phyloP scores from a whole-genome alignment of 176 grass and related monocot genomes.

The Oryza glaberrima region DNA sequence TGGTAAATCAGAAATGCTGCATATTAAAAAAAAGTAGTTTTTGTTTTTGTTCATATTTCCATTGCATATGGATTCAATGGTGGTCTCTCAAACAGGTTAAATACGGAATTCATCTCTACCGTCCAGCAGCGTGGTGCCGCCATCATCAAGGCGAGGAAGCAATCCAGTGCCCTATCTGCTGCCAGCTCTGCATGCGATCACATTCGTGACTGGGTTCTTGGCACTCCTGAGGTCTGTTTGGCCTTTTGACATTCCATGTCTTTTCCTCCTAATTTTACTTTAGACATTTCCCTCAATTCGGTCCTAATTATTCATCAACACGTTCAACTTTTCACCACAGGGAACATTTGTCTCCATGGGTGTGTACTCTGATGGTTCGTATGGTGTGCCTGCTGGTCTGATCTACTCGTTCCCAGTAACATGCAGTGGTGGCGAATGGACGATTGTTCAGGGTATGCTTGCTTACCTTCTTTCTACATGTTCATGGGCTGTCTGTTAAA shows the following conservation, averaged over 20 bases:
- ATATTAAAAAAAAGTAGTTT: neutral
- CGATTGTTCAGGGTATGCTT: constrained; percentile 77
- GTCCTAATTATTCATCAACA: neutral
- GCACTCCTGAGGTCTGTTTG: constrained; percentile 77
- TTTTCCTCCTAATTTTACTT: neutral
- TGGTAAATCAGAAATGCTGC: constrained; percentile 60
- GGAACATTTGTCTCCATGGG: constrained; percentile 98
- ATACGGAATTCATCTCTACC: constrained; percentile 67
- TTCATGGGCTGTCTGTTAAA: neutral
- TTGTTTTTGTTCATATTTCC: constrained; percentile 4
- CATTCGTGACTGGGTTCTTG: constrained; percentile 95
- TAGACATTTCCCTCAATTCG: neutral
- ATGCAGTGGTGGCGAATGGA: constrained; percentile 80
- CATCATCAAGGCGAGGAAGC: constrained; percentile 96
- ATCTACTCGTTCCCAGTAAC: constrained; percentile 99
- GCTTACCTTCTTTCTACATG: neutral
- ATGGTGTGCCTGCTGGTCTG: constrained; percentile 85
- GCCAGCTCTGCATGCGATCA: constrained; percentile 98
- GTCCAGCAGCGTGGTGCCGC: constrained; percentile 97
- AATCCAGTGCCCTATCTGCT: constrained; percentile 94
- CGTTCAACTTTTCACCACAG: constrained; percentile 22
- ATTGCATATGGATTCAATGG: constrained; percentile 12
- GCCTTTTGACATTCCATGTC: neutral
- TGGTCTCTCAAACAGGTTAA: constrained; percentile 61
- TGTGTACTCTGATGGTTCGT: constrained; percentile 94